Conservation (phyloP, 257 asterid species). For the Primulina huaijiensis region DNA sequence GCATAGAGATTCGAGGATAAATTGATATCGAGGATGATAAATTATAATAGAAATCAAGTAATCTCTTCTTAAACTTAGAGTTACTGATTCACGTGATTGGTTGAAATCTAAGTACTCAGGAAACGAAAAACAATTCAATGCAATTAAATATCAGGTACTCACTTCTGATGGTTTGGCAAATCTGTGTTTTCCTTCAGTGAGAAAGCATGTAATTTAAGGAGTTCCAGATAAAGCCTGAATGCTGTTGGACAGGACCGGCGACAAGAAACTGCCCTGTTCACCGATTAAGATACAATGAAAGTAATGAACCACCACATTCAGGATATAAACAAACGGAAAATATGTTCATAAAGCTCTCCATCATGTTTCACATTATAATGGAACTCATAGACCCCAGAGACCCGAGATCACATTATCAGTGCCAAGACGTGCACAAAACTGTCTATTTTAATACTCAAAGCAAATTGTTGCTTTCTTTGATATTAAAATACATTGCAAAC, state of each 20-base stretch:
- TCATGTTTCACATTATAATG: too few species aligned
- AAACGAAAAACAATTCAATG: not conserved
- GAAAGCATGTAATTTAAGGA: conserved; percentile 67
- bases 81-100: not conserved
- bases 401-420: too few species aligned
- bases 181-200: conserved; percentile 48
- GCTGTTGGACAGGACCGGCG: conserved; percentile 80
- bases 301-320: conserved; percentile 6
- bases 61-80: not conserved
- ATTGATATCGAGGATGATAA: conserved; percentile 6
- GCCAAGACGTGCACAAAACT: too few species aligned
- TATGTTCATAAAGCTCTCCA: too few species aligned
- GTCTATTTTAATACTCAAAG: too few species aligned
- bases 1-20: not conserved
- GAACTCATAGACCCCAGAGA: too few species aligned
- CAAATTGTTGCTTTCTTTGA: too few species aligned
- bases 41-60: not conserved
- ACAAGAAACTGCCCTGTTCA: conserved; percentile 70
- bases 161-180: conserved; percentile 65
- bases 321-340: not conserved
- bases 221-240: conserved; percentile 86
- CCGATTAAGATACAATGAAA: conserved; percentile 17
- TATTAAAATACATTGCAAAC: too few species aligned
- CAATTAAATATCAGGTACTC: conserved; percentile 36
- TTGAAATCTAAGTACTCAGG: conserved; percentile 8